A percentile compares a stretch with the other conserved stretches of the same genome.
These are phyloP conservation scores for Manihot esculenta DNA, from an alignment of 441 rosid species.

Conservation along the genomic window DNA sequence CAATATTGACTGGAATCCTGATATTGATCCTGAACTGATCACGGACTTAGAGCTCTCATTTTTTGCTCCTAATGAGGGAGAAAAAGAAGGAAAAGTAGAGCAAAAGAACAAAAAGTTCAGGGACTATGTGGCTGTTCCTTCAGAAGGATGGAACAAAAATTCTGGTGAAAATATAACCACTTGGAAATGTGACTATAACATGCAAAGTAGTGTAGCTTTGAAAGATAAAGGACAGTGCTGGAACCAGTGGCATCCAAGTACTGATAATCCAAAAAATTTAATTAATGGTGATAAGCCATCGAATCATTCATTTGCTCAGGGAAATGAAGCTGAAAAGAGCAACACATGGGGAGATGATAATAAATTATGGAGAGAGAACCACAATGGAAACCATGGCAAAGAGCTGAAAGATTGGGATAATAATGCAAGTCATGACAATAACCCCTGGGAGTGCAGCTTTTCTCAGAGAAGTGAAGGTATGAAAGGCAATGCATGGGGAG, in stretches of 20 bases:
- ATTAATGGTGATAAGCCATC: constrained; percentile 38
- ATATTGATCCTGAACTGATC: constrained; percentile 59
- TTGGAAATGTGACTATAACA: constrained; percentile 33
- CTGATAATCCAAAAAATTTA: constrained; percentile 15
- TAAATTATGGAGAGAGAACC: constrained; percentile 32
- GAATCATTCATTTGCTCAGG: constrained; percentile 37
- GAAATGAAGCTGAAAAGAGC: constrained; percentile 26
- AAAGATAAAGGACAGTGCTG: constrained; percentile 26
- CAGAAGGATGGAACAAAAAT: constrained; percentile 31
- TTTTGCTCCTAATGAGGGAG: constrained; percentile 54
- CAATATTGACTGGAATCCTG: constrained; percentile 63
- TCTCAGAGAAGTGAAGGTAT: constrained; percentile 22
- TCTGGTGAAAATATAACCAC: constrained; percentile 33
- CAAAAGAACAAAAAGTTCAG: constrained; percentile 25
- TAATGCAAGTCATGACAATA: constrained; percentile 14
- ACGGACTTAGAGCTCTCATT: constrained; percentile 52
- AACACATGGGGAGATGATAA: constrained; percentile 36
- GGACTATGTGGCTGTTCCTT: constrained; percentile 19
- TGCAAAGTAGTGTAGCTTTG: constrained; percentile 16
- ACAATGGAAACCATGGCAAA: constrained; percentile 8
- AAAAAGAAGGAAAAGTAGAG: constrained; percentile 27
- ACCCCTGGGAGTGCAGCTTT: constrained; percentile 25
- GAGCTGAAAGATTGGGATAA: constrained; percentile 24
- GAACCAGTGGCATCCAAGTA: constrained; percentile 25
- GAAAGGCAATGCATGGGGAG: constrained; percentile 25